Conservation (phyloP, 306 rosid genomes). For the Crataegus laevigata region DNA sequence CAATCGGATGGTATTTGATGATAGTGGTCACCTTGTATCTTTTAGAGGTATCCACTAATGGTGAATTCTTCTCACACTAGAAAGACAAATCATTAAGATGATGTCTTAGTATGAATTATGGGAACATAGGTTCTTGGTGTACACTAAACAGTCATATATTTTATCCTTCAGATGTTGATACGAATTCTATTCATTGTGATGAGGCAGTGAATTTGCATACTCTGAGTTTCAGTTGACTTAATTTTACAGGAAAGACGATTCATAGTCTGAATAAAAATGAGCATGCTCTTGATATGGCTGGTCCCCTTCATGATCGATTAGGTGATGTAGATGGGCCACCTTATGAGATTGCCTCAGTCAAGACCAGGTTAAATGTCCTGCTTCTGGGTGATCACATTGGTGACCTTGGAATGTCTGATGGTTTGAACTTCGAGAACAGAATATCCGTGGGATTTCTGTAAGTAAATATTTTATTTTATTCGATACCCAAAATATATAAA, state of each 20-base stretch:
- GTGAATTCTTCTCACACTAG: not conserved
- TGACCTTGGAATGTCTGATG: constrained; percentile 92
- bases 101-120: not conserved
- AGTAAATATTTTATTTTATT: constrained; percentile 18
- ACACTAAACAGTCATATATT: not conserved
- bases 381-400: constrained; percentile 94
- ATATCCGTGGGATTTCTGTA: constrained; percentile 86
- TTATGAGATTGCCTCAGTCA: constrained; percentile 49
- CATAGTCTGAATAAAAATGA: constrained; percentile 91
- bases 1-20: constrained; percentile 75
- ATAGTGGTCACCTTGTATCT: constrained; percentile 50
- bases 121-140: not conserved
- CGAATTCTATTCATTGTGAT: not conserved
- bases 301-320: constrained; percentile 64
- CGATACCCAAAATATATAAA: not conserved
- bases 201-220: not conserved
- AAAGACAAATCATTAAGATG: not conserved
- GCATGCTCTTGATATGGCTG: constrained; percentile 93
- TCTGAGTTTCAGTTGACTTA: constrained; percentile 7
- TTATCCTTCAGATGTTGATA: not conserved
- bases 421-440: constrained; percentile 70
- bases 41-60: constrained; percentile 58
- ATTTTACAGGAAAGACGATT: constrained; percentile 68
- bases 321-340: constrained; percentile 46
- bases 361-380: constrained; percentile 74